Conservation (phyloP, 2,329 filamentous ascomycete genomes). For the Colletotrichum lindemuthianum region DNA sequence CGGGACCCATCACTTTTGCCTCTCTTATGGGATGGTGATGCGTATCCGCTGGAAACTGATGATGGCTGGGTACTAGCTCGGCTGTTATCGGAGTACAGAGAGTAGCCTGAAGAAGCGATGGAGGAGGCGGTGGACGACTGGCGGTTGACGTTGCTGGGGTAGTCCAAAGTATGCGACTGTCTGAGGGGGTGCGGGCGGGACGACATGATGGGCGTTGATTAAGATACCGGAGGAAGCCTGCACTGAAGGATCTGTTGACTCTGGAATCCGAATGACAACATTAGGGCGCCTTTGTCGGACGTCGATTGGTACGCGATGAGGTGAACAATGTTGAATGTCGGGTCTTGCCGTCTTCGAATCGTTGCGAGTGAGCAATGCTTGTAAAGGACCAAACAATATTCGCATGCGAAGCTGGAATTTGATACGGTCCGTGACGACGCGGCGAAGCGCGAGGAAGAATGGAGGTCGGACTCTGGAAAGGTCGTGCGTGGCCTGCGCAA, state of each 20-base stretch:
- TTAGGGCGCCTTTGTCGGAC: conserved; percentile 38
- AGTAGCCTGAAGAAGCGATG: conserved; percentile 76
- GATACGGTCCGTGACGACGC: conserved; percentile 17
- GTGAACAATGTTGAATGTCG: conserved; percentile 23
- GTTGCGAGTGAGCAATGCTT: conserved; percentile 14
- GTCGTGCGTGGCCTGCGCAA: conserved; percentile 32
- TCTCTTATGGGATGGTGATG: conserved; percentile 70
- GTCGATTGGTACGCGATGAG: conserved; percentile 22
- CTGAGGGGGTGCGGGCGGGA: conserved; percentile 67
- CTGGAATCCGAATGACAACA: conserved; percentile 41
- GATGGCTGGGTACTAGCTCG: conserved; percentile 78
- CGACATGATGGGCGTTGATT: conserved; percentile 57
- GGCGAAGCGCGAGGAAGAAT: conserved; percentile 18
- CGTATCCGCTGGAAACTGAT: conserved; percentile 71
- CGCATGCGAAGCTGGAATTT: conserved; percentile 5
- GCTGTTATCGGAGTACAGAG: conserved; percentile 68
- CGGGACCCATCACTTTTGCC: conserved; percentile 78
- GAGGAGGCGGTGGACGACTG: conserved; percentile 78
- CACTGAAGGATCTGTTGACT: conserved; percentile 38
- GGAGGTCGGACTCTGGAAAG: conserved; percentile 9
- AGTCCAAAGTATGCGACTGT: conserved; percentile 64
- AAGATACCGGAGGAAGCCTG: conserved; percentile 38
- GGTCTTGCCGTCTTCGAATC: conserved; percentile 7
- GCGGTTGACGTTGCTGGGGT: conserved; percentile 58
- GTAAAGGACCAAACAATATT: neutral